A percentile compares a stretch with the other conserved stretches of the same genome.
Conservation (phyloP, 2,329 filamentous ascomycete species). For the Emericellopsis atlantica region DNA sequence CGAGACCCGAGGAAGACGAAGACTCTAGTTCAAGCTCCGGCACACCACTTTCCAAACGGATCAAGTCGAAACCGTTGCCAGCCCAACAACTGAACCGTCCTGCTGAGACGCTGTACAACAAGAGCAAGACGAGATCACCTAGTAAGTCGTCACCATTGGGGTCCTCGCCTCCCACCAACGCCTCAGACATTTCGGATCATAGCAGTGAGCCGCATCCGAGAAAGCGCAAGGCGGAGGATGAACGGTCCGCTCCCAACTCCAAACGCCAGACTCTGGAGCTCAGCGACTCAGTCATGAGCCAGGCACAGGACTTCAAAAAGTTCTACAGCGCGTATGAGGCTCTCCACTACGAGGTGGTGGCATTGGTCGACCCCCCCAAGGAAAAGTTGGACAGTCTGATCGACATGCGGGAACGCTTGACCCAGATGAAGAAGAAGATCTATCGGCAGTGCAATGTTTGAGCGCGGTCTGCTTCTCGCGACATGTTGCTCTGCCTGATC, state of each 20-base stretch:
- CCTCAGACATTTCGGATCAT: conserved; percentile 44
- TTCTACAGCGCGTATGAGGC: conserved; percentile 44
- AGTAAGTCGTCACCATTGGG: conserved; percentile 52
- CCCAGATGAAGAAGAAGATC: conserved; percentile 47
- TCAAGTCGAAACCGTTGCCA: conserved; percentile 30
- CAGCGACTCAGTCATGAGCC: conserved; percentile 27
- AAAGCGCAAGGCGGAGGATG: conserved; percentile 29
- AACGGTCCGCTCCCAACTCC: conserved; percentile 8
- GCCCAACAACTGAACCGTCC: conserved; percentile 24
- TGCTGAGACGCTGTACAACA: conserved; percentile 31
- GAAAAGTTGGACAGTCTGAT: conserved; percentile 36
- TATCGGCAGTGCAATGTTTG: conserved; percentile 18
- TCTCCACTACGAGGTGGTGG: conserved; percentile 41
- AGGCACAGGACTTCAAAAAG: conserved; percentile 41
- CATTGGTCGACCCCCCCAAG: conserved; percentile 34
- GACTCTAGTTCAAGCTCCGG: conserved; percentile 49
- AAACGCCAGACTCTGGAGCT: conserved; percentile 17
- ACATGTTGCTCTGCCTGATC: neutral
- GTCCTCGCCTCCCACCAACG: conserved; percentile 54
- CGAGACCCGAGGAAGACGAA: conserved; percentile 27
- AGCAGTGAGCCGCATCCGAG: conserved; percentile 15
- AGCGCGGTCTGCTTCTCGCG: neutral
- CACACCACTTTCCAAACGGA: conserved; percentile 43
- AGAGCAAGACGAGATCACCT: conserved; percentile 42
- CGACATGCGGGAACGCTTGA: conserved; percentile 40